A percentile compares a stretch with the other conserved stretches of the same genome.
phyloP scores from a whole-genome alignment of 306 rosid species.

The Rosa lucieae region DNA sequence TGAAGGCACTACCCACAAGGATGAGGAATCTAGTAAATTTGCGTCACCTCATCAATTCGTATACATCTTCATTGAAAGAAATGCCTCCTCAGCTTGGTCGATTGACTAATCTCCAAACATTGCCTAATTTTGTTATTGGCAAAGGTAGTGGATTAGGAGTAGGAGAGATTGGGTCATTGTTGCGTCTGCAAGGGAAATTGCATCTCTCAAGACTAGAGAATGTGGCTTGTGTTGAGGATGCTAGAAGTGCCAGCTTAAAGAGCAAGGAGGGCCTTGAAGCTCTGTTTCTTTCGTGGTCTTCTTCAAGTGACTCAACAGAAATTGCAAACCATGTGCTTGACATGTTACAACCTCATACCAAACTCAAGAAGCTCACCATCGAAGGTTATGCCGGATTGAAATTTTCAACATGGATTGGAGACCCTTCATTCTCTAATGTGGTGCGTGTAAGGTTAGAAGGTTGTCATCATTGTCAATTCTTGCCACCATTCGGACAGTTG shows the following conservation, averaged over 20 bases:
- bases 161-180: neutral
- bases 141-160: neutral
- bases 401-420: slow-evolving; percentile 13
- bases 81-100: neutral
- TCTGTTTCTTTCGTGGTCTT: neutral
- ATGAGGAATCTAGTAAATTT: slow-evolving; percentile 2
- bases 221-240: neutral
- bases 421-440: neutral
- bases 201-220: slow-evolving; percentile 13
- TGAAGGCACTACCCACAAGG: neutral
- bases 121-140: slow-evolving; percentile 10
- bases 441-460: neutral
- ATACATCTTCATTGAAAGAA: neutral
- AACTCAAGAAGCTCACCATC: neutral
- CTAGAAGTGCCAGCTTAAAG: slow-evolving; percentile 2
- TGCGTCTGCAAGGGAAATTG: slow-evolving; percentile 1
- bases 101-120: neutral
- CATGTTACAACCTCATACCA: neutral
- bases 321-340: neutral
- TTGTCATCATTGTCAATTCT: slow-evolving; percentile 4
- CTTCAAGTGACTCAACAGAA: neutral
- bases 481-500: slow-evolving; percentile 6
- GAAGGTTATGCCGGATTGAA: neutral
- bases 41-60: neutral
- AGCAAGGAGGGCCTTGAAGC: neutral